Evolutionary conservation across 73 alveolate genomes (phyloP).

Genomic region (Tetrahymena elliotti): DNA sequence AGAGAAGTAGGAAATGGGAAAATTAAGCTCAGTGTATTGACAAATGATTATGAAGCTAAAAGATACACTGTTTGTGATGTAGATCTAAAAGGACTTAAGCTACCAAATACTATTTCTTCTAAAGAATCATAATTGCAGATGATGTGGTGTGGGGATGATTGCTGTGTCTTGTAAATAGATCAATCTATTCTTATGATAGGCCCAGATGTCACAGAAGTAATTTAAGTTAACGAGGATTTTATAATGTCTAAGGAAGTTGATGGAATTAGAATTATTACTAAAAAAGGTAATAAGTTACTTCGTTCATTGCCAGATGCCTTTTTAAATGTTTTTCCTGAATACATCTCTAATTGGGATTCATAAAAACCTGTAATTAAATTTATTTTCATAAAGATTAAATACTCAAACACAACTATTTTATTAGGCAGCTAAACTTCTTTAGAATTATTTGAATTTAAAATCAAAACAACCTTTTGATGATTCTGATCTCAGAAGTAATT

Average conservation of each 20-base stretch:
- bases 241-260: constrained; percentile 34
- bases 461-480: constrained; percentile 42
- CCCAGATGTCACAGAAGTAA: constrained; percentile 2
- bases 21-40: constrained; percentile 6
- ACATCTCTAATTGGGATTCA: neutral
- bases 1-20: neutral
- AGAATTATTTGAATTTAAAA: constrained; percentile 34
- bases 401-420: constrained; percentile 18
- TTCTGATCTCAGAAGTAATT: constrained; percentile 25
- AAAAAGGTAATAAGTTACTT: constrained; percentile 33
- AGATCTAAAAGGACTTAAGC: constrained; percentile 20
- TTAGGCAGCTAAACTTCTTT: constrained; percentile 22
- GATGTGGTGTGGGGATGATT: constrained; percentile 57
- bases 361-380: neutral
- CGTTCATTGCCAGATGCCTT: constrained; percentile 33
- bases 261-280: constrained; percentile 47
- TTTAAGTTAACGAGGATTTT: constrained; percentile 31
- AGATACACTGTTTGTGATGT: neutral
- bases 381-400: neutral
- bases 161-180: constrained; percentile 20
- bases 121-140: constrained; percentile 17
- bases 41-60: constrained; percentile 19
- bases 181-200: constrained; percentile 28
- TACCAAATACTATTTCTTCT: neutral
- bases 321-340: constrained; percentile 6